Evolutionary conservation across 805 yeast species (phyloP).

Genomic region (Candida incommunis): DNA sequence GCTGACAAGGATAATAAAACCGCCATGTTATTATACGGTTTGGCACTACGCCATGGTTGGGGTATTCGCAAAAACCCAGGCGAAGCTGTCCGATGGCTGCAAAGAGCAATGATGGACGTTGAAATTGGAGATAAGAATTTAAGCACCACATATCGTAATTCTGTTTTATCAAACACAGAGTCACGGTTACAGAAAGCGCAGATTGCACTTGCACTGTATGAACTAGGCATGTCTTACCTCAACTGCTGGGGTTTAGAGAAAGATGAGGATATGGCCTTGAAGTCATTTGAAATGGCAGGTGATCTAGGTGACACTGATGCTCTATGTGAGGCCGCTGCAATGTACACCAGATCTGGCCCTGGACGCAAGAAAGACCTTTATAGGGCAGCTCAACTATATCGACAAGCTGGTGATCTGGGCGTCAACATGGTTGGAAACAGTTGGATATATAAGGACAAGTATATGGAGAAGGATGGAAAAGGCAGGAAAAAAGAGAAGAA

Average conservation of each 20-base stretch:
- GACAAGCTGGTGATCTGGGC: conserved; percentile 51
- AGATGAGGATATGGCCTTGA: conserved; percentile 44
- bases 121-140: conserved; percentile 4
- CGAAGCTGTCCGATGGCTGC: conserved; percentile 46
- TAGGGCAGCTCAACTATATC: conserved; percentile 57
- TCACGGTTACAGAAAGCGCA: conserved; percentile 12
- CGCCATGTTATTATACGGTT: conserved; percentile 57
- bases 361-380: conserved; percentile 40
- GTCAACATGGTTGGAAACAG: conserved; percentile 49
- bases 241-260: conserved; percentile 42
- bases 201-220: conserved; percentile 33
- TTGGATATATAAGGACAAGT: conserved; percentile 66
- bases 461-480: conserved; percentile 15
- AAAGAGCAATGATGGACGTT: conserved; percentile 31
- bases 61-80: conserved; percentile 46
- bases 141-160: conserved; percentile 7
- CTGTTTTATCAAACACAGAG: background rate
- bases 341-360: conserved; percentile 46
- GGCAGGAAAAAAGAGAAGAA: background rate
- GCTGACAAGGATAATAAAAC: conserved; percentile 46
- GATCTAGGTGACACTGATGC: conserved; percentile 55
- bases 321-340: conserved; percentile 50
- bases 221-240: conserved; percentile 42
- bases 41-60: conserved; percentile 53
- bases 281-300: conserved; percentile 49